Evolutionary conservation across 495 filamentous ascomycete species (phyloP), one percentile per base, ranked within the genome.

Genomic region (Chaetomium cochliodes): DNA sequence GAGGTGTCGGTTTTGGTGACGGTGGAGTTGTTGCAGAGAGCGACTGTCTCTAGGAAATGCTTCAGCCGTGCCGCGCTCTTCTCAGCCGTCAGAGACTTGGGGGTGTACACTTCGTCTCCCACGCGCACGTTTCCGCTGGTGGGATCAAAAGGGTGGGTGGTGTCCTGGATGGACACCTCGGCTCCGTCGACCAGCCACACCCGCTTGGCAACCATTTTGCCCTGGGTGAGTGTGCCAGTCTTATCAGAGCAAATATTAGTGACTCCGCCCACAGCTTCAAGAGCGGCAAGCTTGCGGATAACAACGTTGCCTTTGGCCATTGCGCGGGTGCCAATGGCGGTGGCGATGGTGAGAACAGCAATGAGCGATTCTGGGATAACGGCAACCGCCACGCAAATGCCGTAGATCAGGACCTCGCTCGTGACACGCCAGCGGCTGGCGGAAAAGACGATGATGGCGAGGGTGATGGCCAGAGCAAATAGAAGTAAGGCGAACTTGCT

Each of bases 201-300:
- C 65, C 89, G 87, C 64, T 86, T 85, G 33, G 90, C 86, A 12
- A 93, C 87, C 89, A 92, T 81, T 71, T 87, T 78, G 33, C 87
- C 87, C 70, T 89, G 85, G 0, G 91, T 94, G 28, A 94, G 77
- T 1, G 91, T 94, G 7, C 91, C 91, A 8, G 91, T 94, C 70
- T 94, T 94, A 75, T 94, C 91, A 5, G 90, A 92, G 73, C 91
- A 94, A 68, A 94, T 93, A 68, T 93, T 92, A 52, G 90, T 92
- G 46, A 93, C 88, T 46, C 90, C 90, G 25, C 90, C 91, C 30
- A 94, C 86, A 0, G 91, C 91, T 73, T 94, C 91, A 18, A 94
- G 82, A 11, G 90, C 89, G 61, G 87, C 87, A n/a, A 92, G 78
- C 66, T 90, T 75, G 63, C 73, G 87, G 42, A 92, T 86, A 44